Percentiles rank a stretch among this genome's conserved stretches.
Evolutionary conservation across 139 green algal species (phyloP).

Genomic region (Closterium sp.): DNA sequence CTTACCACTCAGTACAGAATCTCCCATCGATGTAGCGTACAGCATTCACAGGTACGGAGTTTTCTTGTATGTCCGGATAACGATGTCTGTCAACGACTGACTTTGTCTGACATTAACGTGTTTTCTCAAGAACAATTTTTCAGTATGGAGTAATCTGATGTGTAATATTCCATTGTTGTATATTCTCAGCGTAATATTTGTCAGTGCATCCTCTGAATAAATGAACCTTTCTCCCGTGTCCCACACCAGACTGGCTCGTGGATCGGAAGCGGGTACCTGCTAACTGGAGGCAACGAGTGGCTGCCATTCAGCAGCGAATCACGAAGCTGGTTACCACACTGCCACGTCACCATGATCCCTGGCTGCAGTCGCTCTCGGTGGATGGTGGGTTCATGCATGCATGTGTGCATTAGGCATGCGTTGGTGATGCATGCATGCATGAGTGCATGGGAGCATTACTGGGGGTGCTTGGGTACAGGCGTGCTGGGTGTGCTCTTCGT

Average conservation of each 20-base stretch:
- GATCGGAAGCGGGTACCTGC: background rate
- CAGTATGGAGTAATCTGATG: too few relatives aligned
- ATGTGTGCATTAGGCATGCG: too few relatives aligned
- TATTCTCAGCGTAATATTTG: too few relatives aligned
- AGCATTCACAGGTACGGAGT: background rate
- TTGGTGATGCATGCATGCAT: too few relatives aligned
- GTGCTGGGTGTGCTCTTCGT: too few relatives aligned
- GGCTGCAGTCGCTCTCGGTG: background rate
- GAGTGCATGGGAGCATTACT: too few relatives aligned
- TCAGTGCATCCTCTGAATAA: background rate
- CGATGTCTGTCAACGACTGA: background rate
- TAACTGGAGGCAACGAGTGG: background rate
- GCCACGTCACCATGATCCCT: background rate
- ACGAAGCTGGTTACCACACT: background rate
- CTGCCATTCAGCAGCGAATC: background rate
- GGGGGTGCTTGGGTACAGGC: too few relatives aligned
- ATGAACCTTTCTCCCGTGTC: background rate
- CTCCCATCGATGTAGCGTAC: background rate
- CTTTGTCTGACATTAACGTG: background rate
- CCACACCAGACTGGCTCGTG: background rate
- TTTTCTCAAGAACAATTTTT: too few relatives aligned
- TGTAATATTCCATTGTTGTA: too few relatives aligned
- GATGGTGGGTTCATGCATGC: background rate
- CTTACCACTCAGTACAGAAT: too few relatives aligned
- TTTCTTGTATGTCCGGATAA: too few relatives aligned